Evolutionary conservation across 306 rosid species (phyloP).

Genomic region (Carpinus fangiana): DNA sequence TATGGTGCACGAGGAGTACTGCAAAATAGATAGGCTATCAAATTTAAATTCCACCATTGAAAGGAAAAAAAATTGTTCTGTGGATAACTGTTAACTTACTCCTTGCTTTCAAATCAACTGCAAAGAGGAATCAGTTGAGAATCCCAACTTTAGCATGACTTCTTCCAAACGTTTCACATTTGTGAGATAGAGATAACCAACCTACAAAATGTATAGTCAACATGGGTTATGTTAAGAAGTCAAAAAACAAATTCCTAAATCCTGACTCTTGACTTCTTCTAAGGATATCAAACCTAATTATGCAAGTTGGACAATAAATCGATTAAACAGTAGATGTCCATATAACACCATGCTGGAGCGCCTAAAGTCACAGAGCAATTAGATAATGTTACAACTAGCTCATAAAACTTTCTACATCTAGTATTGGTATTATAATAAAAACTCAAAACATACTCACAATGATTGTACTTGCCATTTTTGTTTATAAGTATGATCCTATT

Average conservation of each 20-base stretch:
- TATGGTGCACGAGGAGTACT: neutral
- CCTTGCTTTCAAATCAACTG: conserved; percentile 46
- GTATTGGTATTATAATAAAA: neutral
- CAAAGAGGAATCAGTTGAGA: conserved; percentile 69
- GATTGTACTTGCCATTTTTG: neutral
- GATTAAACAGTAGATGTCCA: conserved; percentile 14
- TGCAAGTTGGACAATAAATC: neutral
- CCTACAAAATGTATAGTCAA: conserved; percentile 42
- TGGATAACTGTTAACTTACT: conserved; percentile 42
- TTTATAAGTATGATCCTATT: neutral
- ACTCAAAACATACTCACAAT: neutral
- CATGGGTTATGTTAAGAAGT: conserved; percentile 29
- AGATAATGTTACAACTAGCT: neutral
- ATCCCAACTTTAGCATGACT: conserved; percentile 76
- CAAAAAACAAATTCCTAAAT: conserved; percentile 17
- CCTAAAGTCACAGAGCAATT: conserved; percentile 9
- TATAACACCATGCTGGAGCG: conserved; percentile 17
- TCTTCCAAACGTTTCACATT: conserved; percentile 76
- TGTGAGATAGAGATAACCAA: conserved; percentile 83
- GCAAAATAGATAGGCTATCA: neutral
- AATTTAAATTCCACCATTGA: conserved; percentile 6
- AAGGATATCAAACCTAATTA: conserved; percentile 11
- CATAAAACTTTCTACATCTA: neutral
- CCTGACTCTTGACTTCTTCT: neutral
- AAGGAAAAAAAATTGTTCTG: neutral